These are phyloP conservation scores for Clavispora santaluciae DNA, from an alignment of 805 yeast genomes.

Conservation along the genomic window DNA sequence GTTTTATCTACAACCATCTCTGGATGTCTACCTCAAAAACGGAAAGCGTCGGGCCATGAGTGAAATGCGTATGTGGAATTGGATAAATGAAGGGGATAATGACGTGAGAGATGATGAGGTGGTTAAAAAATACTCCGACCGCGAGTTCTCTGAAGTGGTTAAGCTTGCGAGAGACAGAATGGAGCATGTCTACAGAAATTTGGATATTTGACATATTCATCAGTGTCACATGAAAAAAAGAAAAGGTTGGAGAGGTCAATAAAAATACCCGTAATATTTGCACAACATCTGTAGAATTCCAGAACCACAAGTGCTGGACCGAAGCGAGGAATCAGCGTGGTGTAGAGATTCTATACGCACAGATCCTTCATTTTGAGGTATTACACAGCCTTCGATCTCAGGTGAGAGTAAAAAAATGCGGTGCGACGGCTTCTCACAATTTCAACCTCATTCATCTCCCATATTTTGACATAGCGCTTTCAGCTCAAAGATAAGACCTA, in stretches of 20 bases:
- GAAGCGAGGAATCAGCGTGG: background rate
- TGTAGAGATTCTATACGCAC: background rate
- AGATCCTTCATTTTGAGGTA: background rate
- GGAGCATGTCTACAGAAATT: slow-evolving; percentile 9
- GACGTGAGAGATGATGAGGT: background rate
- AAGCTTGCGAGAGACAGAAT: slow-evolving; percentile 12
- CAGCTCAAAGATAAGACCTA: background rate
- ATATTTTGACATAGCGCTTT: background rate
- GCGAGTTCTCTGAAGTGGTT: slow-evolving; percentile 13
- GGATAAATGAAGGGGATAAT: slow-evolving; percentile 6
- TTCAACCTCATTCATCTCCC: background rate
- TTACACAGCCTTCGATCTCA: background rate
- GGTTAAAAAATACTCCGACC: background rate
- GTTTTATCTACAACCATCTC: slow-evolving; percentile 8
- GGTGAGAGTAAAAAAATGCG: background rate
- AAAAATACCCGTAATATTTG: too few species aligned
- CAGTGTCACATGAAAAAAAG: background rate
- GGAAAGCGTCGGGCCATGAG: slow-evolving; percentile 1
- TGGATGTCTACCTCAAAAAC: slow-evolving; percentile 10
- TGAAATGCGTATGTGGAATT: slow-evolving; percentile 14
- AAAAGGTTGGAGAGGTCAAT: background rate
- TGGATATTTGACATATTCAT: background rate
- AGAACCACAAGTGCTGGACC: background rate
- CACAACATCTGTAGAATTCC: too few species aligned
- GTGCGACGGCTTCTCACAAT: background rate